Conservation (phyloP, 164 flowering plant genomes). For the Magnolia kwangsiensis region DNA sequence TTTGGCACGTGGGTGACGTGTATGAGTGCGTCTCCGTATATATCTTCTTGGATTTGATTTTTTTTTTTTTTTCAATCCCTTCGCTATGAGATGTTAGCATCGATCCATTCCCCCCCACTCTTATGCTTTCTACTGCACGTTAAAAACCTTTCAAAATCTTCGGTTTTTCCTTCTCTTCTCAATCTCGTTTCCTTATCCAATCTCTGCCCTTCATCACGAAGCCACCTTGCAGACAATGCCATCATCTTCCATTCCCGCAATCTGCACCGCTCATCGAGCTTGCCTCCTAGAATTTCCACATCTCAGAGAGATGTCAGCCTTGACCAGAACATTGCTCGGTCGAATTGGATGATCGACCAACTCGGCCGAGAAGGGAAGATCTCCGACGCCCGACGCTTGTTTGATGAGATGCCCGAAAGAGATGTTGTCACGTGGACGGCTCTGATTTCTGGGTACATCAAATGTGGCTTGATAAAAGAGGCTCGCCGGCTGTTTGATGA, state of each 20-base stretch:
- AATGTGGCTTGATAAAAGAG: constrained; percentile 14
- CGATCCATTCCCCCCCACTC: neutral
- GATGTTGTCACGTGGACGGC: constrained; percentile 18
- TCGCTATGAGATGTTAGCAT: neutral
- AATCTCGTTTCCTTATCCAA: neutral
- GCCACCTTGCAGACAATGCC: too few relatives aligned
- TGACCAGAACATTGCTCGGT: constrained; percentile 1
- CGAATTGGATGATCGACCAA: constrained; percentile 9
- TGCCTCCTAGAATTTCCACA: neutral
- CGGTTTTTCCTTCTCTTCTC: neutral
- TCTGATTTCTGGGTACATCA: constrained; percentile 16
- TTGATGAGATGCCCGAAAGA: constrained; percentile 11
- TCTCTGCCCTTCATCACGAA: neutral
- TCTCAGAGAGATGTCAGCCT: constrained; percentile 4
- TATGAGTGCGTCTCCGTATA: too few relatives aligned
- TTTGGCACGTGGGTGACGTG: too few relatives aligned
- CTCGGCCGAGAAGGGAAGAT: constrained; percentile 13
- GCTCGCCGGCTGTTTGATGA: constrained; percentile 14
- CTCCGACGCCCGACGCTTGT: constrained; percentile 8
- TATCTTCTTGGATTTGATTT: too few relatives aligned
- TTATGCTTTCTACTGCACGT: neutral
- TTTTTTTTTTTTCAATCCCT: too few relatives aligned
- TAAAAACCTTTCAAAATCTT: neutral
- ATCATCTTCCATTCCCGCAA: neutral
- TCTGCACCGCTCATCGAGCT: neutral